These are phyloP conservation scores for Eragrostis tef DNA, from an alignment of 202 grass and related monocot genomes.

Conservation along the genomic window DNA sequence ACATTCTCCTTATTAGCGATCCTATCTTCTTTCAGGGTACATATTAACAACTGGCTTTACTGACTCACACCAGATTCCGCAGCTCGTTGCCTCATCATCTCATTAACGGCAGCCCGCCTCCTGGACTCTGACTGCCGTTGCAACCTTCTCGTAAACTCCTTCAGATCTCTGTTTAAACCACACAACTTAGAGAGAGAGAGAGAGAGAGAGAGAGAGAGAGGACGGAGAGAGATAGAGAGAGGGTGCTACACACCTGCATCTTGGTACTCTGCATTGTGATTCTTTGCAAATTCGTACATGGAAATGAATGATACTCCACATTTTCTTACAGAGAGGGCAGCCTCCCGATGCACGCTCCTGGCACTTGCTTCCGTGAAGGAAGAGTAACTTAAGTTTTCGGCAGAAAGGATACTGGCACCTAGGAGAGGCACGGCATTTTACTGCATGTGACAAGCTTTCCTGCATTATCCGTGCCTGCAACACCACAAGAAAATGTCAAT, in stretches of 20 bases:
- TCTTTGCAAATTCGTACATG: slow-evolving; percentile 79
- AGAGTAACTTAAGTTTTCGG: slow-evolving; percentile 74
- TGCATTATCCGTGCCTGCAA: slow-evolving; percentile 66
- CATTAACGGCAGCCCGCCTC: slow-evolving; percentile 76
- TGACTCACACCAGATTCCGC: slow-evolving; percentile 57
- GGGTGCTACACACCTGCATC: slow-evolving; percentile 65
- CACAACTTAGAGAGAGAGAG: slow-evolving; percentile 17
- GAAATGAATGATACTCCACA: slow-evolving; percentile 71
- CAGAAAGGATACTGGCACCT: slow-evolving; percentile 66
- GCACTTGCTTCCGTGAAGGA: slow-evolving; percentile 65
- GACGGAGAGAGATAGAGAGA: too few species aligned
- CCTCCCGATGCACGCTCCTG: slow-evolving; percentile 53
- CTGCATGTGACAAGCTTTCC: slow-evolving; percentile 61
- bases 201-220: neutral
- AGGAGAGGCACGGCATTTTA: slow-evolving; percentile 41
- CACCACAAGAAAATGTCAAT: slow-evolving; percentile 21
- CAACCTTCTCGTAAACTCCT: slow-evolving; percentile 49
- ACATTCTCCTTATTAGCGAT: neutral
- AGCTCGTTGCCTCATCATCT: slow-evolving; percentile 80
- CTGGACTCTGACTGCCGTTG: slow-evolving; percentile 73
- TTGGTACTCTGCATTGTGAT: slow-evolving; percentile 64
- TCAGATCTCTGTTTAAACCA: slow-evolving; percentile 58
- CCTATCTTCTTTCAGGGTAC: slow-evolving; percentile 14
- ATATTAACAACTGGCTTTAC: slow-evolving; percentile 19
- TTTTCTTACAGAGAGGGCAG: slow-evolving; percentile 61